Percentiles rank a stretch among this genome's conserved stretches.
Conservation (phyloP, 768 basidiomycete species). For the Tylopilus balloui region DNA sequence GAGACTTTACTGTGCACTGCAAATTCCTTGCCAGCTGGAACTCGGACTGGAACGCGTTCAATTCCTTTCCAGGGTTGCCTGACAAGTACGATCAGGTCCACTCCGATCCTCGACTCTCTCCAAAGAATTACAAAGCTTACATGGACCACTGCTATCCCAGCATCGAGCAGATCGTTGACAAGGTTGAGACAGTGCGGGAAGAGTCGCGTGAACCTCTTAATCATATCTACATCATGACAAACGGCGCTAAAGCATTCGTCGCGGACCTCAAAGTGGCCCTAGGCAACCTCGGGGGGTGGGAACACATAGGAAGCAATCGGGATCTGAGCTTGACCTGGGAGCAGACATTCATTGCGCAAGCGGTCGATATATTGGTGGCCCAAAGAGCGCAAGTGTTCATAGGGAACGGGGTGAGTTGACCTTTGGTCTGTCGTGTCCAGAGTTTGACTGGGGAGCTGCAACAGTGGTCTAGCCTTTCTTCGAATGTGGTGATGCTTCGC, state of each 20-base stretch:
- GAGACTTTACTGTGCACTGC: constrained; percentile 46
- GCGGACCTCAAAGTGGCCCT: constrained; percentile 35
- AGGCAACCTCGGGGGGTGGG: constrained; percentile 32
- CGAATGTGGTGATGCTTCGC: constrained; percentile 38
- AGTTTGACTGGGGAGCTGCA: background rate
- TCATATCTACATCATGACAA: constrained; percentile 45
- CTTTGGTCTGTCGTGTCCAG: background rate
- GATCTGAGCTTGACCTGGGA: constrained; percentile 40
- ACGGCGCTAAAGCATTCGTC: constrained; percentile 40
- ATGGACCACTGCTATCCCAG: constrained; percentile 40
- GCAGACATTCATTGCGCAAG: constrained; percentile 42
- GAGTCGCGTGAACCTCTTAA: constrained; percentile 26
- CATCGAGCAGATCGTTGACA: constrained; percentile 37
- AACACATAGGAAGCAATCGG: constrained; percentile 34
- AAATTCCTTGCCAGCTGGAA: constrained; percentile 30
- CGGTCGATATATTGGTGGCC: constrained; percentile 48
- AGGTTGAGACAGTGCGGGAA: constrained; percentile 32
- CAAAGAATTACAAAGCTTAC: constrained; percentile 27
- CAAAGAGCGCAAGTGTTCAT: constrained; percentile 44
- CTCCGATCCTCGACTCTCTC: constrained; percentile 21
- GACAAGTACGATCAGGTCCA: constrained; percentile 35
- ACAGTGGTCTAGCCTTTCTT: constrained; percentile 40
- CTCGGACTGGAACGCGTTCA: constrained; percentile 41
- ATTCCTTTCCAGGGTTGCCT: constrained; percentile 34
- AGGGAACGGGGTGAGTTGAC: constrained; percentile 45